These are phyloP conservation scores for Taphrina deformans DNA, from an alignment of 1,139 yeast genomes.

Conservation along the genomic window DNA sequence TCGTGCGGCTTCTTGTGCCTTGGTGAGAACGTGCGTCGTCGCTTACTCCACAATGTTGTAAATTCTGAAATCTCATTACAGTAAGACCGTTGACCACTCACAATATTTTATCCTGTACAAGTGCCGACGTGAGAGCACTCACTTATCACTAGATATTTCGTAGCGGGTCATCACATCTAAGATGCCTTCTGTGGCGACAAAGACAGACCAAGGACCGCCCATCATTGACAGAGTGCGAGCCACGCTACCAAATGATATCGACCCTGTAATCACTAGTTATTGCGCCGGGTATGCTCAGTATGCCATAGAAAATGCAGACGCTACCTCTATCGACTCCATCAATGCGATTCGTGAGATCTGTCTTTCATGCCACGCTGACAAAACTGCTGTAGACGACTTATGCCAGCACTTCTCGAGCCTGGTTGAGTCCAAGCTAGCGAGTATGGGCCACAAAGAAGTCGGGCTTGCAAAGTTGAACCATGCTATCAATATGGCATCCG, in stretches of 20 bases:
- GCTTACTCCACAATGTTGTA: background rate
- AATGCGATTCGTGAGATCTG: constrained; percentile 22
- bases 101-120: no score
- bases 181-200: background rate
- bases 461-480: constrained; percentile 31
- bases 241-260: constrained; percentile 17
- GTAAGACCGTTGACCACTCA: no score
- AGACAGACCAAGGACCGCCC: background rate
- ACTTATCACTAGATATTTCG: no score
- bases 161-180: background rate
- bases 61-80: no score
- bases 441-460: constrained; percentile 14
- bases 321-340: constrained; percentile 13
- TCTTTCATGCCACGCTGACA: constrained; percentile 27
- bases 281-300: constrained; percentile 29
- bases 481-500: constrained; percentile 33
- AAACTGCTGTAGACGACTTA: constrained; percentile 12
- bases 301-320: constrained; percentile 25
- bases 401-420: constrained; percentile 2
- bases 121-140: no score
- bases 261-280: constrained; percentile 17
- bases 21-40: background rate
- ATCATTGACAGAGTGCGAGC: constrained; percentile 4
- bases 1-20: background rate
- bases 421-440: constrained; percentile 9